Evolutionary conservation across 2,329 filamentous ascomycete genomes (phyloP).

Genomic region (Claviceps sp.): DNA sequence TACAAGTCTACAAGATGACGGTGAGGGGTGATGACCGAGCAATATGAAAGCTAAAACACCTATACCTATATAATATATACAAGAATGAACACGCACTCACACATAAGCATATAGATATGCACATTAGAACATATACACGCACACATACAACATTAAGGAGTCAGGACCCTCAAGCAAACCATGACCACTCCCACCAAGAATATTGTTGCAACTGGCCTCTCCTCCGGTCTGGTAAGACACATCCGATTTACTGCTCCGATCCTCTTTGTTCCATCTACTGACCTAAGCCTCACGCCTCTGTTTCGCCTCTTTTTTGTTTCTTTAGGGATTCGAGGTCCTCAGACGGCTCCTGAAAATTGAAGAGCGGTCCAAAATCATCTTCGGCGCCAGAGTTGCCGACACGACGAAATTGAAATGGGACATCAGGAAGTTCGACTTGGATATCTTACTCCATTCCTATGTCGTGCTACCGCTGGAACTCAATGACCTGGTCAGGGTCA

Average conservation of each 20-base stretch:
- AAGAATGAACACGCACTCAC: too few species aligned
- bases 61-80: too few species aligned
- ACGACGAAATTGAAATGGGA: conserved; percentile 22
- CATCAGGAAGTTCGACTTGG: conserved; percentile 28
- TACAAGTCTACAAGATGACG: too few species aligned
- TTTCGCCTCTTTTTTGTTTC: background rate
- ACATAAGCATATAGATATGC: background rate
- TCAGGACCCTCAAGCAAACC: background rate
- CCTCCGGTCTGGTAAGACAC: conserved; percentile 32
- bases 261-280: background rate
- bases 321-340: conserved; percentile 38
- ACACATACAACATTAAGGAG: background rate
- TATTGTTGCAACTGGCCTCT: conserved; percentile 36
- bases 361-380: conserved; percentile 32
- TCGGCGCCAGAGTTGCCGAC: conserved; percentile 34
- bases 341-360: conserved; percentile 33
- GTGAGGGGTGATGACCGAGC: too few species aligned
- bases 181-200: conserved; percentile 31
- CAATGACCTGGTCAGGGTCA: conserved; percentile 28
- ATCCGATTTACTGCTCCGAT: background rate
- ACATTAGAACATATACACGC: background rate
- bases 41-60: too few species aligned
- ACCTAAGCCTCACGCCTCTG: background rate
- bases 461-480: conserved; percentile 36
- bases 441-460: conserved; percentile 25